phyloP scores from a whole-genome alignment of 2,329 filamentous ascomycete genomes.

The Lasiodiplodia theobromae region DNA sequence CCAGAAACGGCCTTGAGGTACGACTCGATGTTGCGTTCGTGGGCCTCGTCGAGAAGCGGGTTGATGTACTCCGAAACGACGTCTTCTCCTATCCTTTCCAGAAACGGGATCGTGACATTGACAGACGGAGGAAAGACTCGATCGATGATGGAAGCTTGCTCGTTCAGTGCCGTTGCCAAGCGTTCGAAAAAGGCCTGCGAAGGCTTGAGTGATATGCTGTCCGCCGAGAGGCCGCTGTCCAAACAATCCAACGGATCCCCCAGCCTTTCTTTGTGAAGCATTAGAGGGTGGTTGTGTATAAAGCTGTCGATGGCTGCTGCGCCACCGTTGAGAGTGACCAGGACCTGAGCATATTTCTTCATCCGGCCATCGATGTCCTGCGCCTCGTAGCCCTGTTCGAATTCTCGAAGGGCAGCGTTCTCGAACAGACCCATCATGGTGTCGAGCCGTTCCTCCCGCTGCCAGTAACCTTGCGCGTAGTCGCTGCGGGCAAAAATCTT shows the following conservation, averaged over 20 bases:
- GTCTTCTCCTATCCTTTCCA: constrained; percentile 84
- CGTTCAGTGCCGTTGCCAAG: constrained; percentile 77
- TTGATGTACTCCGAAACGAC: constrained; percentile 85
- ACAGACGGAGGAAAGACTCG: constrained; percentile 78
- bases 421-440: constrained; percentile 85
- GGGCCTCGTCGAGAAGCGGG: constrained; percentile 84
- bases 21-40: constrained; percentile 73
- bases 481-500: constrained; percentile 81
- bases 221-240: constrained; percentile 57
- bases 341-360: constrained; percentile 85
- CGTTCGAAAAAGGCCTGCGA: constrained; percentile 82
- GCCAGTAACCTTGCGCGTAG: constrained; percentile 74
- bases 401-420: constrained; percentile 87
- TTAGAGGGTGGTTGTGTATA: constrained; percentile 85
- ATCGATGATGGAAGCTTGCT: constrained; percentile 81
- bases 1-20: constrained; percentile 89
- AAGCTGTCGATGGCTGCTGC: constrained; percentile 81
- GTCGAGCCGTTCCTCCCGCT: constrained; percentile 74
- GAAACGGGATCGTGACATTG: constrained; percentile 76
- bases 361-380: constrained; percentile 89
- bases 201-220: constrained; percentile 74
- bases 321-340: constrained; percentile 83
- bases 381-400: constrained; percentile 88
- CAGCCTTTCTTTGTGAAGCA: constrained; percentile 74
- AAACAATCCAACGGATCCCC: constrained; percentile 84